A percentile compares a stretch with the other conserved stretches of the same genome.
Evolutionary conservation across 352 stramenopile species (phyloP).

Genomic region (Phytopythium vexans): DNA sequence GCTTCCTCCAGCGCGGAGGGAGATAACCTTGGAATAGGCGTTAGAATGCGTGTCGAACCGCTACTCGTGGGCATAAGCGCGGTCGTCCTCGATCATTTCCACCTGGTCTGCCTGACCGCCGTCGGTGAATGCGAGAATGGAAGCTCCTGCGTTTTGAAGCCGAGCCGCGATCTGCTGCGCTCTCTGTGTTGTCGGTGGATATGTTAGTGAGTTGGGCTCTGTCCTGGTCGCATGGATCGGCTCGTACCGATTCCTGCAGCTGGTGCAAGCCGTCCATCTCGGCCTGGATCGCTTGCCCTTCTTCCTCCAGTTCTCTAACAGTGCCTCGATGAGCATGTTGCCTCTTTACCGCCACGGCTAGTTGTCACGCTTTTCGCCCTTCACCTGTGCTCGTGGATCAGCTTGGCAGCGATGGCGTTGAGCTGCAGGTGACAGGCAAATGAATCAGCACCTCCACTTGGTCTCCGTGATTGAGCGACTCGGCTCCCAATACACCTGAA

Average conservation of each 20-base stretch:
- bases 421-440: conserved; percentile 9
- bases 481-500: conserved; percentile 7
- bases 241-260: conserved; percentile 46
- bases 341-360: too few relatives aligned
- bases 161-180: conserved; percentile 31
- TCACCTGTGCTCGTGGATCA: conserved; percentile 19
- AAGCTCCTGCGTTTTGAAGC: conserved; percentile 51
- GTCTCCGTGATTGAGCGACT: neutral
- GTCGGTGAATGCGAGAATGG: conserved; percentile 51
- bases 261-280: conserved; percentile 57
- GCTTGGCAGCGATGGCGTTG: conserved; percentile 14
- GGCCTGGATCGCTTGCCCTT: conserved; percentile 49
- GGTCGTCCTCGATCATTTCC: conserved; percentile 6
- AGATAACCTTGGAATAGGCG: too few relatives aligned
- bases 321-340: too few relatives aligned
- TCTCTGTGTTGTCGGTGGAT: conserved; percentile 16
- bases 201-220: neutral
- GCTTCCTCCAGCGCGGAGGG: too few relatives aligned
- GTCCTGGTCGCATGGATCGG: too few relatives aligned
- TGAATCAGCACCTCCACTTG: neutral
- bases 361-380: too few relatives aligned
- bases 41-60: neutral
- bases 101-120: conserved; percentile 13
- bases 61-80: conserved; percentile 9
- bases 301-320: conserved; percentile 44